Conservation (phyloP, 2,329 filamentous ascomycete species). For the Aureobasidium musti region DNA sequence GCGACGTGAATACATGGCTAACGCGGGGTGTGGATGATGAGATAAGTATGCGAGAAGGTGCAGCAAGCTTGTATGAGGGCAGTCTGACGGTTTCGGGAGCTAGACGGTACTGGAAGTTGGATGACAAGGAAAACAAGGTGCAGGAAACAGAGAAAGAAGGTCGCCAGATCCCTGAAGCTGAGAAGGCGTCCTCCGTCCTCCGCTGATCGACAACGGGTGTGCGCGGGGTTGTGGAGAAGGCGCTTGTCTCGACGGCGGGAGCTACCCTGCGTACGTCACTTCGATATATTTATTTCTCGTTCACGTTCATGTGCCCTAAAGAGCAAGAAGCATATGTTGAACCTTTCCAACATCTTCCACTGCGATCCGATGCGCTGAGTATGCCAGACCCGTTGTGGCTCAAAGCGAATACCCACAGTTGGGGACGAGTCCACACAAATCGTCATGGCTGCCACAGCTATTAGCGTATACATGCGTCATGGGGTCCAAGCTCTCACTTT, state of each 20-base stretch:
- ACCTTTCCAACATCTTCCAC: background rate
- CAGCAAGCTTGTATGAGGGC: background rate
- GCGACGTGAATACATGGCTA: conserved; percentile 34
- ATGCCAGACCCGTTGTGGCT: conserved; percentile 18
- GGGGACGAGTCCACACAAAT: conserved; percentile 7
- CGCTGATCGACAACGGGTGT: conserved; percentile 1
- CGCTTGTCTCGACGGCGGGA: conserved; percentile 19
- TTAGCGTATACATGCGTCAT: conserved; percentile 22
- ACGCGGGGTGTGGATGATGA: background rate
- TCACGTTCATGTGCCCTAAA: background rate
- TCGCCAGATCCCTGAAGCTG: conserved; percentile 5
- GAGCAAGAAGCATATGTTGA: background rate
- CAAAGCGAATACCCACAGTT: conserved; percentile 8
- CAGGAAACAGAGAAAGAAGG: background rate
- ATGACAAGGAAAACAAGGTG: background rate
- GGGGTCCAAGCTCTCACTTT: conserved; percentile 9
- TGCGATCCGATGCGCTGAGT: background rate
- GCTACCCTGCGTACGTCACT: background rate
- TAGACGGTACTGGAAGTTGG: background rate
- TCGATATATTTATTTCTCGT: background rate
- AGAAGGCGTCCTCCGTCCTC: conserved; percentile 7
- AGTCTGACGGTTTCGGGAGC: background rate
- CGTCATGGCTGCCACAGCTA: conserved; percentile 11
- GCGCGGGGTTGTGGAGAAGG: conserved; percentile 16
- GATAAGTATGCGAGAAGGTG: background rate